Evolutionary conservation across 177 flowering plant genomes (phyloP).

Genomic region (Vitis hybrid): DNA sequence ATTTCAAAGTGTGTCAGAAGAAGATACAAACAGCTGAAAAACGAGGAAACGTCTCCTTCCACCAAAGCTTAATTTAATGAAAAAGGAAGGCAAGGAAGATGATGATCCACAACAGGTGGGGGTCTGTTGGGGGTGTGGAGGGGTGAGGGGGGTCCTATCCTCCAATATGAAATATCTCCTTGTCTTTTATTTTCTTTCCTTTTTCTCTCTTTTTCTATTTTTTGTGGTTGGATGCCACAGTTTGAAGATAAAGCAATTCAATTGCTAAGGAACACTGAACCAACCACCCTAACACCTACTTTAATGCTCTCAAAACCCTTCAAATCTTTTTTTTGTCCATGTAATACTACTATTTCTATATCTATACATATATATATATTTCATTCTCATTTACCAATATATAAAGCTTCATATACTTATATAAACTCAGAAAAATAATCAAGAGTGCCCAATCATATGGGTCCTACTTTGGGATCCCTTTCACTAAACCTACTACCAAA

Average conservation of each 20-base stretch:
- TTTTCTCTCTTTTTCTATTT: conserved; percentile 16
- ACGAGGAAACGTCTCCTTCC: conserved; percentile 92
- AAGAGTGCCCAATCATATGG: too few species aligned
- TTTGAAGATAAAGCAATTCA: conserved; percentile 61
- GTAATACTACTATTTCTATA: neutral
- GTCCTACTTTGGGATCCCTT: too few species aligned
- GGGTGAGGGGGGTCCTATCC: conserved; percentile 10
- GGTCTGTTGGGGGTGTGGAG: neutral
- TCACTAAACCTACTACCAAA: too few species aligned
- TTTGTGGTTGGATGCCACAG: conserved; percentile 57
- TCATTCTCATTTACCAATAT: too few species aligned
- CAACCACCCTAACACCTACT: conserved; percentile 59
- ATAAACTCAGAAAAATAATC: too few species aligned
- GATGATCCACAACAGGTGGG: conserved; percentile 10
- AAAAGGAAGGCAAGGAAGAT: conserved; percentile 6
- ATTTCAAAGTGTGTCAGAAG: conserved; percentile 45
- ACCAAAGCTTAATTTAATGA: conserved; percentile 12
- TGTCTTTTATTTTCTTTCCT: conserved; percentile 22
- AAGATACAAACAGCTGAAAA: conserved; percentile 67
- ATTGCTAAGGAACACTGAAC: conserved; percentile 35
- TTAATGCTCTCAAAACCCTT: conserved; percentile 23
- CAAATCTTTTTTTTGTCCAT: neutral
- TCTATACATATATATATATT: neutral
- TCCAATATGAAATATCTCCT: conserved; percentile 27
- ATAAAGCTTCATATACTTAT: too few species aligned